Evolutionary conservation across 371 early-diverging fungal genomes (phyloP).

Genomic region (Mortierella sp.): DNA sequence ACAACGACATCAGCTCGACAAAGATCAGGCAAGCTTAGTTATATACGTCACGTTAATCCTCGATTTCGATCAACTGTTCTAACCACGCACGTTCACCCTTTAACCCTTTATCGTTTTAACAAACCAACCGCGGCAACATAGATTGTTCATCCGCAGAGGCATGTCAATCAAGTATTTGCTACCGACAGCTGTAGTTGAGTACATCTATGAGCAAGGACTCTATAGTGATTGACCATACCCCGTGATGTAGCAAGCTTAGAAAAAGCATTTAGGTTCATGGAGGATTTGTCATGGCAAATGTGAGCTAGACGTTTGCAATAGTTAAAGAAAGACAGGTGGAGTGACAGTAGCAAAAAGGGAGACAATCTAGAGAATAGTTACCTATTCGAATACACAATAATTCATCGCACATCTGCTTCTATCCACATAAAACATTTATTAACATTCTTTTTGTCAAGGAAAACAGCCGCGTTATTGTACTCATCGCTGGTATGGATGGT

Average conservation of each 20-base stretch:
- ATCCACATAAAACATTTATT: neutral
- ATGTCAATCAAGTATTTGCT: conserved; percentile 96
- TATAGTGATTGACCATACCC: conserved; percentile 59
- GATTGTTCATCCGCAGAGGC: conserved; percentile 92
- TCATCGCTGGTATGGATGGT: conserved; percentile 54
- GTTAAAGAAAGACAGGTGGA: too few relatives aligned
- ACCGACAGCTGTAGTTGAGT: conserved; percentile 94
- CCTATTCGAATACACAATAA: neutral
- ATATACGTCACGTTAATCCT: neutral
- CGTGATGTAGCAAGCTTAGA: too few relatives aligned
- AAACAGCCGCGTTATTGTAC: neutral
- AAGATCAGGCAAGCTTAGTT: conserved; percentile 82
- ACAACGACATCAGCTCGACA: conserved; percentile 96
- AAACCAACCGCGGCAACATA: conserved; percentile 28
- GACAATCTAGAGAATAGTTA: too few relatives aligned
- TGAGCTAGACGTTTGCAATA: too few relatives aligned
- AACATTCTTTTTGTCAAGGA: neutral
- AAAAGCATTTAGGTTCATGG: neutral
- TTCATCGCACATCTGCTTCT: neutral
- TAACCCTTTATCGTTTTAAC: neutral
- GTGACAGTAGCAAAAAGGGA: too few relatives aligned
- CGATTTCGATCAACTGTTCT: neutral
- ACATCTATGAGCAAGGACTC: conserved; percentile 83
- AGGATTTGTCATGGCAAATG: neutral
- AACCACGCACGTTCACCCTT: neutral